A percentile compares a stretch with the other conserved stretches of the same genome.
phyloP scores from a whole-genome alignment of 1,284 basidiomycete species.

The Trichosporon asahii region DNA sequence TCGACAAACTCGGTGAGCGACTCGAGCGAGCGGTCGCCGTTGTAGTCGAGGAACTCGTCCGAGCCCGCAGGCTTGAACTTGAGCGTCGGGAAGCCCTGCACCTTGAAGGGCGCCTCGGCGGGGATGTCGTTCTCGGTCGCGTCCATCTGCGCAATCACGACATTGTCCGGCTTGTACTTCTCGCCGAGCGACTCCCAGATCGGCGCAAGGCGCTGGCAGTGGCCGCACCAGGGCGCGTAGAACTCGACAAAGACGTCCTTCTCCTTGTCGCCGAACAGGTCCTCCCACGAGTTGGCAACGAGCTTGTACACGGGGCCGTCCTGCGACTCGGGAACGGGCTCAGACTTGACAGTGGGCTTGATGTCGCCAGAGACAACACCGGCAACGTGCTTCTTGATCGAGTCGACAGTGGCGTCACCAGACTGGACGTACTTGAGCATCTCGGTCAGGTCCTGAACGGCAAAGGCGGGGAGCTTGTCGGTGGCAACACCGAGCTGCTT shows the following conservation, averaged over 20 bases:
- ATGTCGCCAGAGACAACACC: constrained; percentile 72
- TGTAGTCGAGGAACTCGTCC: constrained; percentile 83
- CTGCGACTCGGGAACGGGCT: constrained; percentile 78
- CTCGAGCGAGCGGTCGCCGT: constrained; percentile 85
- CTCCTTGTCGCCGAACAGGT: constrained; percentile 75
- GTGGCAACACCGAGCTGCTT: constrained; percentile 82
- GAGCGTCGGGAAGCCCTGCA: constrained; percentile 83
- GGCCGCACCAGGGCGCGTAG: constrained; percentile 85
- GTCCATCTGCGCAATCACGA: constrained; percentile 93
- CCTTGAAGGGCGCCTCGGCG: constrained; percentile 74
- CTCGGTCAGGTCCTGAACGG: constrained; percentile 78
- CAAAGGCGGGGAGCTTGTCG: constrained; percentile 87
- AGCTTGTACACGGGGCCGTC: constrained; percentile 78
- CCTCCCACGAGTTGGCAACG: constrained; percentile 86
- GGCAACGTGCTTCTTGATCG: constrained; percentile 61
- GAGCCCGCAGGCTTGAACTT: constrained; percentile 93
- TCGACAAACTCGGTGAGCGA: constrained; percentile 79
- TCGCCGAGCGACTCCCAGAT: constrained; percentile 90
- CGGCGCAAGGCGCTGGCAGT: constrained; percentile 70
- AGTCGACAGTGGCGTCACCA: constrained; percentile 54
- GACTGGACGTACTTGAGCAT: constrained; percentile 86
- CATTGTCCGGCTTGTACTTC: constrained; percentile 74
- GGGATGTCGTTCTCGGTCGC: constrained; percentile 96
- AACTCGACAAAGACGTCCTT: constrained; percentile 98
- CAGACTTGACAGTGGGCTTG: constrained; percentile 82